Evolutionary conservation across 1,284 basidiomycete species (phyloP).

Genomic region (Ganoderma multipileum): DNA sequence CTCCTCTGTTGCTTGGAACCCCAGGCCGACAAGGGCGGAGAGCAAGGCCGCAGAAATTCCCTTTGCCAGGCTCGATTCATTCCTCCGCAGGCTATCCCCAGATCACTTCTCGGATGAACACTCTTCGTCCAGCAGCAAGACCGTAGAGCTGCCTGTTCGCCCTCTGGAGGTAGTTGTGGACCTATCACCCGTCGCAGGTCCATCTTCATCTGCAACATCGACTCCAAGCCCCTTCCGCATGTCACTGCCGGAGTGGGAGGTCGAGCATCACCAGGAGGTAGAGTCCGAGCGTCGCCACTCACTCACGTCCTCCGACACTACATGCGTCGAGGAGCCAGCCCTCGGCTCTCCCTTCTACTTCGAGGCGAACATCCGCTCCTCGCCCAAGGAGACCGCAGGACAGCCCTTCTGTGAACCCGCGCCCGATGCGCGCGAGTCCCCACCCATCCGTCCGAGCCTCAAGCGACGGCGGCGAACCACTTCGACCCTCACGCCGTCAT

Average conservation of each 20-base stretch:
- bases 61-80: background rate
- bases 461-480: background rate
- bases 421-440: background rate
- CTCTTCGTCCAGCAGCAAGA: background rate
- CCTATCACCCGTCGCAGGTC: background rate
- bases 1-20: background rate
- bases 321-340: constrained; percentile 4
- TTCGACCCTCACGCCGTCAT: background rate
- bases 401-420: background rate
- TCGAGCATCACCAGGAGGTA: background rate
- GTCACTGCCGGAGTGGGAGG: background rate
- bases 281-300: background rate
- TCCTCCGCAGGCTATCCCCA: background rate
- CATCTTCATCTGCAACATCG: background rate
- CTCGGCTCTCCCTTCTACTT: background rate
- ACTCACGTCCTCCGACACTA: constrained; percentile 6
- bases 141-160: background rate
- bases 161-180: background rate
- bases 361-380: background rate
- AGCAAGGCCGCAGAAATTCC: background rate
- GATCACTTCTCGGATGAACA: background rate
- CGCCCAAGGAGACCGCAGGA: background rate
- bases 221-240: background rate
- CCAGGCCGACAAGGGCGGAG: background rate
- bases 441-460: background rate